Evolutionary conservation across 345 rosid genomes (phyloP).

Genomic region (Aquilaria malaccensis): DNA sequence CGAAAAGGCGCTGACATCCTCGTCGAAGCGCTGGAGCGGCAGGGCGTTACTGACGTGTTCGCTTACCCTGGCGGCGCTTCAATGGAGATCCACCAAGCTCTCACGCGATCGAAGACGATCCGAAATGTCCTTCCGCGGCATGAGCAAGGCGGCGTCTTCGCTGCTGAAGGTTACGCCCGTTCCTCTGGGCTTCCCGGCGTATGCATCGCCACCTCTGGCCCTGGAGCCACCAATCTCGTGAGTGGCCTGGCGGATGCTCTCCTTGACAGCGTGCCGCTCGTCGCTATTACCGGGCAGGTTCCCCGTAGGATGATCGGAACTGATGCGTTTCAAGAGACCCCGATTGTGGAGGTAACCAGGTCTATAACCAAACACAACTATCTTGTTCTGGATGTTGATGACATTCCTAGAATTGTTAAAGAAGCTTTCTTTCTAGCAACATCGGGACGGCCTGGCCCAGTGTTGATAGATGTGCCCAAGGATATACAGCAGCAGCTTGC

Average conservation of each 20-base stretch:
- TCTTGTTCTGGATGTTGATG: slow-evolving; percentile 79
- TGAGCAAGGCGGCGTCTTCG: slow-evolving; percentile 93
- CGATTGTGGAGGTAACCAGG: slow-evolving; percentile 84
- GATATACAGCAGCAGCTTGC: slow-evolving; percentile 91
- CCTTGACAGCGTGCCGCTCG: slow-evolving; percentile 85
- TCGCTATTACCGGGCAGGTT: slow-evolving; percentile 90
- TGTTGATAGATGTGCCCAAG: slow-evolving; percentile 84
- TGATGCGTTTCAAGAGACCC: slow-evolving; percentile 92
- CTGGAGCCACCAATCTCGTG: slow-evolving; percentile 86
- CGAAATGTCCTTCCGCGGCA: slow-evolving; percentile 91
- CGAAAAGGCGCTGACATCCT: slow-evolving; percentile 92
- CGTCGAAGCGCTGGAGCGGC: slow-evolving; percentile 84
- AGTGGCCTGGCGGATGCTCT: slow-evolving; percentile 87
- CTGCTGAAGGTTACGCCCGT: slow-evolving; percentile 93
- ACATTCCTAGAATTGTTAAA: slow-evolving; percentile 69
- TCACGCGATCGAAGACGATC: slow-evolving; percentile 73
- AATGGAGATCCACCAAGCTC: slow-evolving; percentile 98
- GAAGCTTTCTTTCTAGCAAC: slow-evolving; percentile 89
- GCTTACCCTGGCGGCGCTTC: slow-evolving; percentile 98
- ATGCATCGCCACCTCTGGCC: slow-evolving; percentile 96
- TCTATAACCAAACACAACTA: slow-evolving; percentile 93
- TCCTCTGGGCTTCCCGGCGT: slow-evolving; percentile 82
- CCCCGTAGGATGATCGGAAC: slow-evolving; percentile 94
- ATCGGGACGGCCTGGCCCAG: slow-evolving; percentile 91
- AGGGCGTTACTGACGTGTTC: slow-evolving; percentile 75